Base-by-base conservation (phyloP, 345 rosid genomes). In the Lepidium aucheri region DNA sequence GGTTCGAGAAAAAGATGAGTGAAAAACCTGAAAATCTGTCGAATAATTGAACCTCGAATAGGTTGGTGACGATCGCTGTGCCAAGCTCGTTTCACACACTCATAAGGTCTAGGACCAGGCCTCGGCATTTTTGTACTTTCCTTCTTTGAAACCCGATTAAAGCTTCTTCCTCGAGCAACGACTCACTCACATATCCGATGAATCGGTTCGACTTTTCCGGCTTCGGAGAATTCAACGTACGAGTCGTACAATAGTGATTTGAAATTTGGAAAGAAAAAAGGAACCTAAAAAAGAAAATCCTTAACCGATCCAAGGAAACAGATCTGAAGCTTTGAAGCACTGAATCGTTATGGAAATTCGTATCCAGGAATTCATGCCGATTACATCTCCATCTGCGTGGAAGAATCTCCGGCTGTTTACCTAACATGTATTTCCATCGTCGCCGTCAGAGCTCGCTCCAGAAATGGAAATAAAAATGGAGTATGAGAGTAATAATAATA, bases 41-140 rank as follows among this genome's bases (percentile, higher is more conserved):
- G 93, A 62, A 90, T 85, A 69, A 88, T 79, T 39, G 95, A 86
- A 65, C 96, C 99, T 69, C 97, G 70, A 69, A 86, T 80, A 60
- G 97, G 90, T 69, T 82, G 90, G 79, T 88, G 97, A 53, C 95
- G 83, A 28, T 90, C 99, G 58, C 97, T 94, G 79, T 94, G 99
- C 99, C 99, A 94, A 69, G 92, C 90, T 78, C 96, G 80, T 74
- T 83, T 82, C 24, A 90, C 95, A 67, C 99, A 93, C 86, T 90
- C 97, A 63, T 85, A 93, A 15, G 99, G 97, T 74, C 96, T 86
- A 3, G 96, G 97, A 26, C 97, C 96, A 3, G 97, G 97, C 73
- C 96, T 79, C 42, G 97, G 94, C 97, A 90, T 93, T 86, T 82
- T 42, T 20, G 4, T 11, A 15, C 15, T 43, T 15, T 17, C 20